These are phyloP conservation scores for Exophiala bonariae DNA, from an alignment of 2,329 filamentous ascomycete genomes.

Conservation along the genomic window DNA sequence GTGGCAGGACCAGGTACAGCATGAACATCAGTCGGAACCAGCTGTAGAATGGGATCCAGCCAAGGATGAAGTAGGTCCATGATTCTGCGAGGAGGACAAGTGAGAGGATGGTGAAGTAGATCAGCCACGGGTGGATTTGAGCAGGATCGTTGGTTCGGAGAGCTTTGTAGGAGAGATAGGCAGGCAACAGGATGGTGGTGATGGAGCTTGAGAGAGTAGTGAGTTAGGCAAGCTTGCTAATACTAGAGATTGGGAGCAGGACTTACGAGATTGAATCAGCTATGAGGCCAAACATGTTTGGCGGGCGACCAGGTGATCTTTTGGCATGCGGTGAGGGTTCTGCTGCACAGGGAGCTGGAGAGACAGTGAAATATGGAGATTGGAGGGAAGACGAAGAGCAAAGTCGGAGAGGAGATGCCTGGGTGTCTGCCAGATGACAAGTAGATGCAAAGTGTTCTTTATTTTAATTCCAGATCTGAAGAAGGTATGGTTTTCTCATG, in stretches of 20 bases:
- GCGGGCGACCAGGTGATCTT: neutral
- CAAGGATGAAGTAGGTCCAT: conserved; percentile 82
- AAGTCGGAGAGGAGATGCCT: too few species aligned
- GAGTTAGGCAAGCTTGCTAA: too few species aligned
- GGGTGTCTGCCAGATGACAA: too few species aligned
- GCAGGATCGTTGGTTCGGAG: conserved; percentile 88
- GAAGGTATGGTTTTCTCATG: too few species aligned
- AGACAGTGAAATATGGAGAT: too few species aligned
- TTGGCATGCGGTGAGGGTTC: conserved; percentile 1
- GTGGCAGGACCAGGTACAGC: conserved; percentile 93
- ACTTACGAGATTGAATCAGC: conserved; percentile 76
- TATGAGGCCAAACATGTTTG: conserved; percentile 72
- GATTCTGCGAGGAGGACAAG: conserved; percentile 80
- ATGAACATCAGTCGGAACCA: conserved; percentile 86
- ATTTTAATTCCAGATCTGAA: too few species aligned
- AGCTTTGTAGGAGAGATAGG: conserved; percentile 97
- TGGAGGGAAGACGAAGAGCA: neutral
- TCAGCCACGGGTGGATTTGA: conserved; percentile 92
- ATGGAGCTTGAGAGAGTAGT: conserved; percentile 63
- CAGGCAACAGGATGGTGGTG: conserved; percentile 87
- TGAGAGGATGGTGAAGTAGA: conserved; percentile 96
- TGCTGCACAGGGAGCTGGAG: too few species aligned
- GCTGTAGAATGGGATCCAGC: conserved; percentile 90
- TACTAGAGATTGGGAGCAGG: conserved; percentile 25
- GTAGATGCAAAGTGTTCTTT: too few species aligned